Evolutionary conservation across 2,329 filamentous ascomycete species (phyloP), one percentile per base, ranked within the genome.

Genomic region (Xylaria sp.): DNA sequence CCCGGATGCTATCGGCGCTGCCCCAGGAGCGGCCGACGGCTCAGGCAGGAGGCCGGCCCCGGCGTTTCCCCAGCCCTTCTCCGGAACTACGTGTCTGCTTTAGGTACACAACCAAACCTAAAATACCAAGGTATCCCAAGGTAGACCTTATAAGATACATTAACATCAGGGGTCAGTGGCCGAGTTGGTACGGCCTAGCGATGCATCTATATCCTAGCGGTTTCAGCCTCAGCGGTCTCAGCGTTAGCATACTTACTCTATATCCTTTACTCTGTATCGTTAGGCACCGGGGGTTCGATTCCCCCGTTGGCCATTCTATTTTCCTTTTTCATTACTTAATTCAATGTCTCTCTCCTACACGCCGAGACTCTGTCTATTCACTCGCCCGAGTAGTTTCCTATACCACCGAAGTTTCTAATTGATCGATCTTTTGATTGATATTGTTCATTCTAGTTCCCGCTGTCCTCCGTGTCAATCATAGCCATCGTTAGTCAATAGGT

Each of bases 1-100:
- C 82, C 50, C 79, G 80, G n/a, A 89, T 89, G 87, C 78, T 89
- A 41, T 81, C 84, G 15, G 78, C 79, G 6, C 80, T 84, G 50
- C 85, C 87, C 0, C 78, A 80, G 32, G 84, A 87, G 55, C 81
- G 87, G 20, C 87, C 86, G 1, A 79, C 81, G 0, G 85, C 85
- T 4, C 75, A 78, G 10, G 83, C 75, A 78, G 10, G 83, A 87
- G 70, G 85, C 88, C n/a, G 83, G 12, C 2, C 2, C 52, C 32
- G 30, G n/a, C 32, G 23, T 15, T 23, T 23, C 32, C 18, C 32
- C 52, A 36, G 32, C 20, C 30, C 30, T 36, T 13, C 30, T 36
- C 30, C 30, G n/a, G 15, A 52, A 32, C 28, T 52, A 30, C 48
- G 25, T 52, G 10, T 7, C 13, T 50, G 7, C 25, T 13, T n/a